Conservation (phyloP, 495 filamentous ascomycete genomes). For the Penicillium canariense region DNA sequence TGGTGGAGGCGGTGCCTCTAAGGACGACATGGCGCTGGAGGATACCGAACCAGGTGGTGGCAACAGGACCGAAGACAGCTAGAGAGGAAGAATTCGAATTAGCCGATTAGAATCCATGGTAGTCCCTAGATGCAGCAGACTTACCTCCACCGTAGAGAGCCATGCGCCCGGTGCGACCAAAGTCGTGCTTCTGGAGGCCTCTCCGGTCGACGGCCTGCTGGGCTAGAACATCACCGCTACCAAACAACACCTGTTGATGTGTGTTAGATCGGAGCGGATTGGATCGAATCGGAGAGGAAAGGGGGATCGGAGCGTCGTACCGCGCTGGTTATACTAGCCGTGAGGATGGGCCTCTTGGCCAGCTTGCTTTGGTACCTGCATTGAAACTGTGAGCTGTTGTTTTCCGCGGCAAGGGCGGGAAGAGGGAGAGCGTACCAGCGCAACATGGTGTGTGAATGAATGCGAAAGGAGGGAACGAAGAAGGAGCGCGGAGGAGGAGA, state of each 20-base stretch:
- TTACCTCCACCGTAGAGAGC: slow-evolving; percentile 85
- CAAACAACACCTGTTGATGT: slow-evolving; percentile 70
- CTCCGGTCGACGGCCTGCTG: slow-evolving; percentile 88
- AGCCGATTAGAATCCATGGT: slow-evolving; percentile 1
- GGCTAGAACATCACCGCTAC: slow-evolving; percentile 85
- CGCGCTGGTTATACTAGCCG: slow-evolving; percentile 81
- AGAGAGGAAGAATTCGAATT: slow-evolving; percentile 3
- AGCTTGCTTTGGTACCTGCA: slow-evolving; percentile 85
- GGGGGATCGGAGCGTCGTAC: slow-evolving; percentile 34
- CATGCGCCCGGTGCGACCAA: slow-evolving; percentile 83
- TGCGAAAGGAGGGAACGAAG: background rate
- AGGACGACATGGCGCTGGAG: slow-evolving; percentile 69
- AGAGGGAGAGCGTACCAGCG: slow-evolving; percentile 36
- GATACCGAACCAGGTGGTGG: slow-evolving; percentile 84
- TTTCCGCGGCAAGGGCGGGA: background rate
- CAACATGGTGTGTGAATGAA: slow-evolving; percentile 32
- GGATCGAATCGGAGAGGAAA: background rate
- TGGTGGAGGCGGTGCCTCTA: slow-evolving; percentile 63
- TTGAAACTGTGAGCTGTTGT: slow-evolving; percentile 9
- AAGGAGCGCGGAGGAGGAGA: background rate
- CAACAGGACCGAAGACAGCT: slow-evolving; percentile 90
- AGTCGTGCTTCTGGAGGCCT: slow-evolving; percentile 76
- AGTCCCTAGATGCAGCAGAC: background rate
- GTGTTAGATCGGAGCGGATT: background rate
- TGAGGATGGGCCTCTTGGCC: slow-evolving; percentile 77